These are phyloP conservation scores for Penicillium hordei DNA, from an alignment of 2,329 filamentous ascomycete genomes.

Conservation along the genomic window DNA sequence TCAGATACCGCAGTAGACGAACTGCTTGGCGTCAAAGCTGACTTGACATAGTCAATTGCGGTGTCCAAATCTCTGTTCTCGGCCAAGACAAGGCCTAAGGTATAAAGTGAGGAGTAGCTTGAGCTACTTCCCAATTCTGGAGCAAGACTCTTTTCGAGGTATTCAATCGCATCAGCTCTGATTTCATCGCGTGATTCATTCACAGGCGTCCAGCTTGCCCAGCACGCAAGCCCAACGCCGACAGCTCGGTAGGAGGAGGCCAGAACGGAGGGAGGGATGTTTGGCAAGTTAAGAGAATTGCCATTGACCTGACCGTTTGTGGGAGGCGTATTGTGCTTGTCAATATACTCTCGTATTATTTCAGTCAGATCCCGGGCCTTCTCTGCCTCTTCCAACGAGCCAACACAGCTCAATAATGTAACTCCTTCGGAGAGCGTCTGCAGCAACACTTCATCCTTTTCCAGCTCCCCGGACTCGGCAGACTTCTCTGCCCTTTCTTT, in stretches of 20 bases:
- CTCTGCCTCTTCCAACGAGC: constrained; percentile 70
- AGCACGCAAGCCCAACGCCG: constrained; percentile 81
- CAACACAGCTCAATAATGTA: constrained; percentile 77
- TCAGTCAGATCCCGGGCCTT: constrained; percentile 71
- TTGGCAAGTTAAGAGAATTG: constrained; percentile 19
- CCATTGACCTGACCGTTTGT: constrained; percentile 24
- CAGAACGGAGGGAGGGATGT: constrained; percentile 61
- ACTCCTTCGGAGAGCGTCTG: constrained; percentile 79
- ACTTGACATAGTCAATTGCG: constrained; percentile 80
- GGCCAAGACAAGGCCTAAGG: constrained; percentile 79
- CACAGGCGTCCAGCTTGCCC: constrained; percentile 79
- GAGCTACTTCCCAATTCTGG: constrained; percentile 64
- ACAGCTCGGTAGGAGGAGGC: constrained; percentile 79
- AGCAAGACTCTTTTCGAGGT: constrained; percentile 70
- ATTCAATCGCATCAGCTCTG: constrained; percentile 73
- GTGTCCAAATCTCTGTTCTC: constrained; percentile 78
- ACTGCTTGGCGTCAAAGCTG: constrained; percentile 63
- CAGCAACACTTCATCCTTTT: constrained; percentile 74
- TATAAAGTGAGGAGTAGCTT: constrained; percentile 76
- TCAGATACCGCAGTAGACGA: constrained; percentile 27
- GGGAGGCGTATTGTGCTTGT: constrained; percentile 52
- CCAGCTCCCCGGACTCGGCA: constrained; percentile 64
- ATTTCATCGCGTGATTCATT: constrained; percentile 68
- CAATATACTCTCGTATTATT: constrained; percentile 73
- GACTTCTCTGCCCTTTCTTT: constrained; percentile 79